Evolutionary conservation across 1,284 basidiomycete genomes (phyloP).

Genomic region (Gomphus sp.): DNA sequence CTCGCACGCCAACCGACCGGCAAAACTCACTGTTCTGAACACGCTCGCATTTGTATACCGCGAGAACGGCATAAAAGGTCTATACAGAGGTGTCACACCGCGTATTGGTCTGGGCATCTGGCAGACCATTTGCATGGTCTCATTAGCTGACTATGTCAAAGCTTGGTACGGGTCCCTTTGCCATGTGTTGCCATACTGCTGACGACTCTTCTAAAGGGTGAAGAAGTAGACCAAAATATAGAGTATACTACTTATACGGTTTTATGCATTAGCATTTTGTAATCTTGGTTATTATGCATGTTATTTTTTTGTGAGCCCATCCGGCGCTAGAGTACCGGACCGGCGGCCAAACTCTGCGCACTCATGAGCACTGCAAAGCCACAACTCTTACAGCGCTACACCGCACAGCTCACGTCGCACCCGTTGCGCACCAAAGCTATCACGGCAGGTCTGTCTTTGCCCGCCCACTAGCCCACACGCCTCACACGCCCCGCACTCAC

Average conservation of each 20-base stretch:
- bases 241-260: not conserved
- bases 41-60: constrained; percentile 91
- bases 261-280: not conserved
- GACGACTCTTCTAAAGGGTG: constrained; percentile 20
- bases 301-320: not conserved
- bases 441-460: constrained; percentile 44
- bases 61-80: constrained; percentile 93
- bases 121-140: constrained; percentile 98
- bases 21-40: constrained; percentile 86
- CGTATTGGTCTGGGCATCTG: constrained; percentile 94
- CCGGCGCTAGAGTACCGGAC: too few relatives aligned
- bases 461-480: too few relatives aligned
- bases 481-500: too few relatives aligned
- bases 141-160: constrained; percentile 93
- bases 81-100: constrained; percentile 96
- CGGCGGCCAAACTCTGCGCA: not conserved
- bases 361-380: constrained; percentile 24
- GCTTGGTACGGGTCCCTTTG: constrained; percentile 38
- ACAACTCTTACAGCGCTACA: constrained; percentile 44
- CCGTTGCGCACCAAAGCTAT: constrained; percentile 69
- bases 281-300: not conserved
- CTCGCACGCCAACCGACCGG: constrained; percentile 67
- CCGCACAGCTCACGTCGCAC: constrained; percentile 49
- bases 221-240: constrained; percentile 18
- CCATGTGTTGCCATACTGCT: not conserved